These are phyloP conservation scores for Colletotrichum tropicale DNA, from an alignment of 2,329 filamentous ascomycete genomes.

Conservation along the genomic window DNA sequence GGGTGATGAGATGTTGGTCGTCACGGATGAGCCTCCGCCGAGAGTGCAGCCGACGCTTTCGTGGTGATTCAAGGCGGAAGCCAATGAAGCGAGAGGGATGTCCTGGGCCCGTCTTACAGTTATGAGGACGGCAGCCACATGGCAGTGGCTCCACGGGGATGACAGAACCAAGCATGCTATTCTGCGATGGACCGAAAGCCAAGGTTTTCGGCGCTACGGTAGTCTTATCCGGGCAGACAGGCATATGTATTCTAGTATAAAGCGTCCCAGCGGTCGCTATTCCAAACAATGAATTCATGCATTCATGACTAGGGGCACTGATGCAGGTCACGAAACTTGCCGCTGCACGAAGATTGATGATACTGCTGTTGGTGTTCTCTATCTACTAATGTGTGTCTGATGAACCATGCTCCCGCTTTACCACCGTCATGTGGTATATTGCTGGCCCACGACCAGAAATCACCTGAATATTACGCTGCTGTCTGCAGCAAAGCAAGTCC, in stretches of 20 bases:
- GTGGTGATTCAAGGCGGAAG: not conserved
- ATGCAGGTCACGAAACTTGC: not conserved
- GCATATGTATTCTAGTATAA: not conserved
- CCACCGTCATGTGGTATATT: not conserved
- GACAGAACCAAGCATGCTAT: not conserved
- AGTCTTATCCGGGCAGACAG: not conserved
- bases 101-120: not conserved
- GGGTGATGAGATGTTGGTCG: slow-evolving; percentile 31
- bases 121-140: not conserved
- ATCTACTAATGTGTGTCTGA: not conserved
- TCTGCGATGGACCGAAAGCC: not conserved
- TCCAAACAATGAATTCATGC: not conserved
- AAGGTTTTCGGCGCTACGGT: not conserved
- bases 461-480: not conserved
- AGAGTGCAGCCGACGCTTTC: not conserved
- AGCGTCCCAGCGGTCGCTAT: not conserved
- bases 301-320: not conserved
- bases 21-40: slow-evolving; percentile 26
- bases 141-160: not conserved
- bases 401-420: not conserved
- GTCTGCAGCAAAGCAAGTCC: not conserved
- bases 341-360: not conserved
- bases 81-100: not conserved
- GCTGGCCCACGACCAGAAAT: not conserved
- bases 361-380: not conserved